Evolutionary conservation across 2,329 filamentous ascomycete species (phyloP).

Genomic region (Thermomyces lanuginosus): DNA sequence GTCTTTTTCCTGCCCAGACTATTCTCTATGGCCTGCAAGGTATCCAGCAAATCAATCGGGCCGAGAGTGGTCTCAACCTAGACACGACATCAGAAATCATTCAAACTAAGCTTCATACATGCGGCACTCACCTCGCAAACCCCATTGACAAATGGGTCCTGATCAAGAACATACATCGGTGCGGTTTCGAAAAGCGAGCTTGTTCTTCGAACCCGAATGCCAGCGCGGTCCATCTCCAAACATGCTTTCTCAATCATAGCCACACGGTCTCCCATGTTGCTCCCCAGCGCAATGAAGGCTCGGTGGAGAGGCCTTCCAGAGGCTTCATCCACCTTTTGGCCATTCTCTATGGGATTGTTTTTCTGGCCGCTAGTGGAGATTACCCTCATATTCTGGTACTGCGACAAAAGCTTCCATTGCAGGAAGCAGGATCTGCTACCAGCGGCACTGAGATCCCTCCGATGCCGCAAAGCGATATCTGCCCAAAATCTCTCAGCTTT

Average conservation of each 20-base stretch:
- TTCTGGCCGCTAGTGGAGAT: neutral
- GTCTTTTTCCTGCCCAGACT: slow-evolving; percentile 63
- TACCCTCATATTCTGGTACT: no score
- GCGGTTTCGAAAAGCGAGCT: slow-evolving; percentile 88
- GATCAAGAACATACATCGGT: slow-evolving; percentile 90
- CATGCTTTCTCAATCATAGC: slow-evolving; percentile 74
- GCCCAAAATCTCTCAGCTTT: no score
- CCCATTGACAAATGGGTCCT: slow-evolving; percentile 78
- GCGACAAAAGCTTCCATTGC: no score
- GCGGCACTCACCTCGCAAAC: slow-evolving; percentile 62
- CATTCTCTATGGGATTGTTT: no score
- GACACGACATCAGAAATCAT: no score
- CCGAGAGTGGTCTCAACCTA: slow-evolving; percentile 66
- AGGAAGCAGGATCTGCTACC: no score
- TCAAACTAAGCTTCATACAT: no score
- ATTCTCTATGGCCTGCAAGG: slow-evolving; percentile 70
- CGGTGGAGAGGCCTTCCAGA: slow-evolving; percentile 15
- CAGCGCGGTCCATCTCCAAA: slow-evolving; percentile 53
- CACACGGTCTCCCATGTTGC: slow-evolving; percentile 78
- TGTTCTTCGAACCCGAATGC: slow-evolving; percentile 60
- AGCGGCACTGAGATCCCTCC: no score
- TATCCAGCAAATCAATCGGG: slow-evolving; percentile 60
- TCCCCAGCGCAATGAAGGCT: slow-evolving; percentile 77
- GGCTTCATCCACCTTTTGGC: slow-evolving; percentile 9
- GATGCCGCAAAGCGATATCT: no score